These are phyloP conservation scores for Furcasterigmium sp. DNA, from an alignment of 2,329 filamentous ascomycete species.

Conservation along the genomic window DNA sequence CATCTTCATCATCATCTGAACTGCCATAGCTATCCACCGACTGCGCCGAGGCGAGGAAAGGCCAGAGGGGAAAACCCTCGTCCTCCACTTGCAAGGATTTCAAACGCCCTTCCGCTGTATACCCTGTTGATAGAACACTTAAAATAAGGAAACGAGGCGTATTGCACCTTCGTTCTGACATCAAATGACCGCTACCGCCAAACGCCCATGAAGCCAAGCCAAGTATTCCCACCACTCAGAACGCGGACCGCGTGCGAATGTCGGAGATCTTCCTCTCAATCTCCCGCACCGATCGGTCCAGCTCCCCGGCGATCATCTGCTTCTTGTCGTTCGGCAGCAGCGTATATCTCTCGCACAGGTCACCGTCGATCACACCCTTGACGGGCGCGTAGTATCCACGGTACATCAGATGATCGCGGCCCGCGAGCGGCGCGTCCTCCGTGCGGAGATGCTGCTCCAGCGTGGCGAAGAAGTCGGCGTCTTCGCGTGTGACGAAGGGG, in stretches of 20 bases:
- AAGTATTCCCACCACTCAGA: constrained; percentile 37
- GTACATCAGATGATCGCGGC: constrained; percentile 93
- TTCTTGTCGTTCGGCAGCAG: constrained; percentile 83
- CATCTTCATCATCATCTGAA: no score
- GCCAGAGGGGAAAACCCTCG: no score
- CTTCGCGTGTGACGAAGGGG: constrained; percentile 85
- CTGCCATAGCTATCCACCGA: no score
- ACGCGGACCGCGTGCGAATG: constrained; percentile 54
- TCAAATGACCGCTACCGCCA: background rate
- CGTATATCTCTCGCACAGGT: constrained; percentile 89
- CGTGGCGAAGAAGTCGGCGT: constrained; percentile 96
- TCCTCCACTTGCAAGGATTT: no score
- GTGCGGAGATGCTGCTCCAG: constrained; percentile 82
- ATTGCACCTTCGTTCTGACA: no score
- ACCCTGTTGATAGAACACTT: no score
- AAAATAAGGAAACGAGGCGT: no score
- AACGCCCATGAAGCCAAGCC: background rate
- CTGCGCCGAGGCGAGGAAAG: no score
- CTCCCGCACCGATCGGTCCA: constrained; percentile 85
- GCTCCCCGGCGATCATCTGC: constrained; percentile 87
- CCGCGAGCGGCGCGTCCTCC: constrained; percentile 83
- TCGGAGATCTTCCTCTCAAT: constrained; percentile 93
- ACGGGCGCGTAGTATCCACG: constrained; percentile 93
- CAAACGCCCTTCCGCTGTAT: no score
- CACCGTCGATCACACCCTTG: constrained; percentile 94